Evolutionary conservation across 768 basidiomycete genomes (phyloP).

Genomic region (Porphyrellus cyaneotinctus): DNA sequence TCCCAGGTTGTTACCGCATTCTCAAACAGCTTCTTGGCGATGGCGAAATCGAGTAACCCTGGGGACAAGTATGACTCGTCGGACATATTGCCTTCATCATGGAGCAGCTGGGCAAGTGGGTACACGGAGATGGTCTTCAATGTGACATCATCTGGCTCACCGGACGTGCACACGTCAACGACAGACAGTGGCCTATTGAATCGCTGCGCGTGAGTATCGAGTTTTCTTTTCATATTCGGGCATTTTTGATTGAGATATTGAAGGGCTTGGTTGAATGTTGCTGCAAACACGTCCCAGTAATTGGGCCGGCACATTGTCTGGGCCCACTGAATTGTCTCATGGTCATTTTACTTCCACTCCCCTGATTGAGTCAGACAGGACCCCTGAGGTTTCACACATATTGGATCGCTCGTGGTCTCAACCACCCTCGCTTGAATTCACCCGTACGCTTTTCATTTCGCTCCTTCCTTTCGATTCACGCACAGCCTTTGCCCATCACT

Average conservation of each 20-base stretch:
- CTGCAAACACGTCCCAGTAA: constrained; percentile 4
- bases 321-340: too few species aligned
- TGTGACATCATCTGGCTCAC: constrained; percentile 18
- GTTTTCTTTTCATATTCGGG: not conserved
- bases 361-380: too few species aligned
- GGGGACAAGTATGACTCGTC: constrained; percentile 11
- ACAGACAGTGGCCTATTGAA: constrained; percentile 32
- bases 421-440: too few species aligned
- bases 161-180: constrained; percentile 29
- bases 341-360: too few species aligned
- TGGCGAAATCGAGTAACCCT: constrained; percentile 18
- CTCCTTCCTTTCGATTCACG: too few species aligned
- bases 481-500: too few species aligned
- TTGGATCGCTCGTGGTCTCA: too few species aligned
- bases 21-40: constrained; percentile 20
- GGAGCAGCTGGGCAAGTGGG: constrained; percentile 15
- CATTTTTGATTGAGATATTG: not conserved
- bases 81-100: constrained; percentile 16
- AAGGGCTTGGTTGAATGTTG: constrained; percentile 7
- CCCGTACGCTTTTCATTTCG: too few species aligned
- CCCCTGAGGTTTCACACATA: too few species aligned
- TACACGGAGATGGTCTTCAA: constrained; percentile 48
- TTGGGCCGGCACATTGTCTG: too few species aligned
- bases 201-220: constrained; percentile 28
- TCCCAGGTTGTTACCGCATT: constrained; percentile 25